Base-by-base conservation (phyloP, 495 filamentous ascomycete genomes). In the Aeminium ludgeri region DNA sequence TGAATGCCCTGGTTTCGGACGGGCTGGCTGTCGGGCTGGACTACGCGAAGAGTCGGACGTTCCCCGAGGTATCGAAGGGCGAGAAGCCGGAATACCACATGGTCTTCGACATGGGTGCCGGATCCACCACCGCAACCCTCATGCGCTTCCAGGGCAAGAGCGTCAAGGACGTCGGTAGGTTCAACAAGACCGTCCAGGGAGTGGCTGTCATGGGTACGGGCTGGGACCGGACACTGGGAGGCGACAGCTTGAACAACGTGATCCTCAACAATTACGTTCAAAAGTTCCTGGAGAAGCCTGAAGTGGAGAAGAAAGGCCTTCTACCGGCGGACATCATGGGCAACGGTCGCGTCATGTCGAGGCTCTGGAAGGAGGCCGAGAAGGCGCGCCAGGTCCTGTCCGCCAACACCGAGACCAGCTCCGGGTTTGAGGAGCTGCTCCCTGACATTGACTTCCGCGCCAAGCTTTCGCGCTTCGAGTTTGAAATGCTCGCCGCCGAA, bases 71-170 rank as follows among this genome's bases (percentile, higher is more conserved):
- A 29, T 80, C 71, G 31, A 77, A 87, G 41, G 86, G 85, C 34
- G 78, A 76, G 50, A 86, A 83, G 65, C 82, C 89, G 2, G 89
- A 99, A 58, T 72, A 80, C 52, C 84, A 99, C 55, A 66, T 99
- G 54, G 73, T 99, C 13, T 96, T 85, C 50, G 91, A 99, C 52
- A 95, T 96, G 86, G 89, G 89, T 44, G 89, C 89, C 52, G 89
- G 89, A 7, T 92, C 84, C n/a, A 83, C 91, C 12, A 92, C 84
- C 43, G 89, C 87, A n/a, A 91, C 86, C 6, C 67, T 99, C 13
- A 55, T 99, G 56, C 79, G 73, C 51, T 93, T 96, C 65, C 86
- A 92, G 56, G 82, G 80, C 53, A 74, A 74, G 49, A 78, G 68
- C 5, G 81, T 96, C 35, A 99, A 95, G 65, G 86, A 94, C 54